Evolutionary conservation across 192 early-diverging fungal genomes (phyloP).

Genomic region (Backusella tuberculispora): DNA sequence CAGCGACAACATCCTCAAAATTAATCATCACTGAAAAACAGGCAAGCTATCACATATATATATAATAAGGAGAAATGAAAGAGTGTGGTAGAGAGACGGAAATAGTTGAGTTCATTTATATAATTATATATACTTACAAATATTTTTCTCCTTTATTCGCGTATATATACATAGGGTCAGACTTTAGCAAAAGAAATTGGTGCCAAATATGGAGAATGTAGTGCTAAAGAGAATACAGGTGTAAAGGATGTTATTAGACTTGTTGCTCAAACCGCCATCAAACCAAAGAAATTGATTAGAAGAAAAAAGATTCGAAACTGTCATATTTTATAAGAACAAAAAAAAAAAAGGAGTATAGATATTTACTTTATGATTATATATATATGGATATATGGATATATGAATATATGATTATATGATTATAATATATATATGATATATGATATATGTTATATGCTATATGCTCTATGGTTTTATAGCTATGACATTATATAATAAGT

Average conservation of each 20-base stretch:
- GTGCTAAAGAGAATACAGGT: slow-evolving; percentile 11
- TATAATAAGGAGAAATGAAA: neutral
- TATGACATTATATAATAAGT: no score
- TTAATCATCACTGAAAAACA: slow-evolving; percentile 15
- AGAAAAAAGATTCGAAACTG: neutral
- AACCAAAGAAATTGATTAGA: slow-evolving; percentile 20
- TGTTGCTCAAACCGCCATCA: slow-evolving; percentile 17
- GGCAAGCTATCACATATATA: neutral
- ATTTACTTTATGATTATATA: no score
- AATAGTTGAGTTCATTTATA: no score
- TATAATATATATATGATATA: neutral
- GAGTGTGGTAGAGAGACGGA: no score
- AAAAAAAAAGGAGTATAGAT: no score
- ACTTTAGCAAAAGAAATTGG: slow-evolving; percentile 17
- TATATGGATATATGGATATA: no score
- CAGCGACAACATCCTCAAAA: no score
- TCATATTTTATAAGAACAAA: slow-evolving; percentile 9
- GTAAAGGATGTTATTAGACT: slow-evolving; percentile 18
- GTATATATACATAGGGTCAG: neutral
- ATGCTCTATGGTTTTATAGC: no score
- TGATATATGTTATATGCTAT: no score
- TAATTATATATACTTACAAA: no score
- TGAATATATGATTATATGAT: neutral
- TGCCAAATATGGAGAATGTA: slow-evolving; percentile 23
- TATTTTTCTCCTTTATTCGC: neutral